Percentiles rank a stretch among this genome's conserved stretches.
These are phyloP conservation scores for Microdochium bolleyi DNA, from an alignment of 2,329 filamentous ascomycete genomes.

Conservation along the genomic window DNA sequence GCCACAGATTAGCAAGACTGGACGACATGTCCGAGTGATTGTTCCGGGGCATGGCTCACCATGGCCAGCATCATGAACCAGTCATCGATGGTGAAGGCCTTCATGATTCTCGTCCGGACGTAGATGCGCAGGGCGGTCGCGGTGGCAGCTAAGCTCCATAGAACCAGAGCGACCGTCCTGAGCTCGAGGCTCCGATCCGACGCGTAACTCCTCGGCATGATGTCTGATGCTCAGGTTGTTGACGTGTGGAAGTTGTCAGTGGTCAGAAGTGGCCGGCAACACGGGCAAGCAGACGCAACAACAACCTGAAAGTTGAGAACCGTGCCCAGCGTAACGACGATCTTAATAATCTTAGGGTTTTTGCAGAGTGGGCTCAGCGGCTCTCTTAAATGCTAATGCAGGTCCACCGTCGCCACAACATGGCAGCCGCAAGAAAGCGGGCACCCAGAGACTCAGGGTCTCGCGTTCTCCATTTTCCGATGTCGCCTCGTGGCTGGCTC, in stretches of 20 bases:
- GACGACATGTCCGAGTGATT: neutral
- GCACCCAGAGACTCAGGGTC: neutral
- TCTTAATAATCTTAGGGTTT: neutral
- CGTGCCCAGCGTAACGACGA: neutral
- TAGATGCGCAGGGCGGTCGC: neutral
- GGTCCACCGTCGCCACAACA: neutral
- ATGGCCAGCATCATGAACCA: neutral
- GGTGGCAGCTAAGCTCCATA: neutral
- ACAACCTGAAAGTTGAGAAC: neutral
- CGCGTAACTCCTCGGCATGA: neutral
- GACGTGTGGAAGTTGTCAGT: neutral
- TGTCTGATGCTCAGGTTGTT: neutral
- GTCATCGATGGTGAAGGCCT: neutral
- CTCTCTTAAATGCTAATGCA: neutral
- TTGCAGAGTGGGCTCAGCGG: neutral
- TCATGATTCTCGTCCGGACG: neutral
- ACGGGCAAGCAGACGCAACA: neutral
- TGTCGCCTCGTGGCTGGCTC: too few species aligned
- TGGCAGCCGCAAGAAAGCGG: neutral
- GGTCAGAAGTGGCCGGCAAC: neutral
- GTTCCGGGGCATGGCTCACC: neutral
- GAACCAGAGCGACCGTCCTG: neutral
- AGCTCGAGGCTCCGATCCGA: neutral
- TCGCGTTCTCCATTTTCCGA: too few species aligned
- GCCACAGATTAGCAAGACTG: neutral